Percentiles rank a stretch among this genome's conserved stretches.
Conservation (phyloP, 805 yeast species). For the Yamadazyma endophytica region DNA sequence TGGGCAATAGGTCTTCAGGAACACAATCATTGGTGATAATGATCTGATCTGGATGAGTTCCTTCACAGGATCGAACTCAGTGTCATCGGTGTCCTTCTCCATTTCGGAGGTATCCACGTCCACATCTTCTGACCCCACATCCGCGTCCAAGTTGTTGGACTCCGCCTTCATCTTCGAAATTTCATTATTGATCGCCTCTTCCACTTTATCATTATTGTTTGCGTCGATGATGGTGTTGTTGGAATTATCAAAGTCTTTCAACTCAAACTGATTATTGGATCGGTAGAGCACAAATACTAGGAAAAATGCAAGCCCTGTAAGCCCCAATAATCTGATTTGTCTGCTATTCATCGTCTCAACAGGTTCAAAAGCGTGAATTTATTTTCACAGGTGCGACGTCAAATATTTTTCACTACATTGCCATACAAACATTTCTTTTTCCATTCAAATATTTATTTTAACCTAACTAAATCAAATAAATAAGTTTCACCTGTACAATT, state of each 20-base stretch:
- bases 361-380: too few relatives aligned
- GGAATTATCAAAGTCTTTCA: neutral
- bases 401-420: too few relatives aligned
- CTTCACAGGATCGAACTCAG: slow-evolving; percentile 30
- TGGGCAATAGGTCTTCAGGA: slow-evolving; percentile 63
- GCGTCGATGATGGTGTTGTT: slow-evolving; percentile 27
- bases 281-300: slow-evolving; percentile 6
- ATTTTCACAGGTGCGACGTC: too few relatives aligned
- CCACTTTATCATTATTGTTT: slow-evolving; percentile 30
- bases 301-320: slow-evolving; percentile 6
- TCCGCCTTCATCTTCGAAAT: slow-evolving; percentile 18
- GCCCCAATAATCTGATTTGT: slow-evolving; percentile 9
- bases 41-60: slow-evolving; percentile 52
- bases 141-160: neutral
- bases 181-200: slow-evolving; percentile 37
- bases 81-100: slow-evolving; percentile 7
- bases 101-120: slow-evolving; percentile 1
- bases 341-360: slow-evolving; percentile 6
- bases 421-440: too few relatives aligned
- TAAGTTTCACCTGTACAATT: too few relatives aligned
- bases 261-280: slow-evolving; percentile 3
- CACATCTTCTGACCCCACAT: neutral
- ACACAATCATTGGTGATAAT: slow-evolving; percentile 62
- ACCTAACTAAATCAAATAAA: slow-evolving; percentile 2
- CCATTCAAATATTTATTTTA: too few relatives aligned